These are phyloP conservation scores for Nigrospora oryzae DNA, from an alignment of 2,329 filamentous ascomycete genomes.

Conservation along the genomic window DNA sequence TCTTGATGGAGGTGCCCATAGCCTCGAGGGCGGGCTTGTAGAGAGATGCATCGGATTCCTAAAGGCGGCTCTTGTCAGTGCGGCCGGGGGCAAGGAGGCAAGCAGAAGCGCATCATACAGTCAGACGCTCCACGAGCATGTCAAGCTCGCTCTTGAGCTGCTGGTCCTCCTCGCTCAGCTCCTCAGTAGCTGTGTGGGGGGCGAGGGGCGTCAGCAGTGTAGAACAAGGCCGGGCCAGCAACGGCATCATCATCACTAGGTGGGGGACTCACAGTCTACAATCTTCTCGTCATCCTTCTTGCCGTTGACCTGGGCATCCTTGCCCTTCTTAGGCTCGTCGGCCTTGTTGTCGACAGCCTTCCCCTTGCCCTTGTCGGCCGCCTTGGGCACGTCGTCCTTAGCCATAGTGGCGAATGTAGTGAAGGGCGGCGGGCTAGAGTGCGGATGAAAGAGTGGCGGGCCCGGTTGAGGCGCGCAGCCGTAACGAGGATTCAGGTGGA, in stretches of 20 bases:
- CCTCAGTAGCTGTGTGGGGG: constrained; percentile 49
- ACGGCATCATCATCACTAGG: background rate
- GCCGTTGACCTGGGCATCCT: constrained; percentile 62
- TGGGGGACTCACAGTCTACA: constrained; percentile 27
- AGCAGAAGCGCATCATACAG: constrained; percentile 41
- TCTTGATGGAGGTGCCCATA: constrained; percentile 98
- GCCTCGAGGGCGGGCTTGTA: constrained; percentile 90
- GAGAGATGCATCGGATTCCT: constrained; percentile 81
- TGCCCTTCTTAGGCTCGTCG: constrained; percentile 44
- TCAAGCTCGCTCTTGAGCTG: constrained; percentile 97
- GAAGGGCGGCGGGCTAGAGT: background rate
- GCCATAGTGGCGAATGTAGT: constrained; percentile 58
- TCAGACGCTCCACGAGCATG: constrained; percentile 93
- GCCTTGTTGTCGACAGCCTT: constrained; percentile 68
- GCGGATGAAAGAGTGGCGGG: too few relatives aligned
- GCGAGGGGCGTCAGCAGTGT: constrained; percentile 23
- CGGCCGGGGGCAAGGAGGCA: constrained; percentile 1
- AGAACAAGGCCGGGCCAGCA: constrained; percentile 7
- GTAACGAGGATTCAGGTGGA: too few relatives aligned
- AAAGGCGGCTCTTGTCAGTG: constrained; percentile 12
- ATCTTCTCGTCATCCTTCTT: constrained; percentile 68
- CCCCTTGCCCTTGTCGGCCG: constrained; percentile 91
- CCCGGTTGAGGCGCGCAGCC: too few relatives aligned
- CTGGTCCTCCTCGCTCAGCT: constrained; percentile 95
- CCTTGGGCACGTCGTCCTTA: constrained; percentile 80